A percentile compares a stretch with the other conserved stretches of the same genome.
Conservation (phyloP, 23 red algal species). For the Gracilaria caudata region DNA sequence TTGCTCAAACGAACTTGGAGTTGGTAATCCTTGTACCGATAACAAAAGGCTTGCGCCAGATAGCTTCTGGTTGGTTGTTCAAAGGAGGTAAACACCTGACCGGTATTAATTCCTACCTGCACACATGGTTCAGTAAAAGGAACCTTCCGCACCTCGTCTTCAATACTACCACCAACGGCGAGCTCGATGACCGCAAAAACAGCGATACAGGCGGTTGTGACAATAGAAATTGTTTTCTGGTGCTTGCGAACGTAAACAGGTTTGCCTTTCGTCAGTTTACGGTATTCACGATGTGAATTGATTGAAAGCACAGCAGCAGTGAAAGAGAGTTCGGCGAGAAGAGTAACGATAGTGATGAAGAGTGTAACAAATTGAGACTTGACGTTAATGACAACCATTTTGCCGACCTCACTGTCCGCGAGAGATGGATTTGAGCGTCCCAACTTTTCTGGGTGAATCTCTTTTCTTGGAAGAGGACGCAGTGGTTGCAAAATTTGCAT, state of each 20-base stretch:
- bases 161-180: background rate
- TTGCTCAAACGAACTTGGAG: background rate
- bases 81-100: background rate
- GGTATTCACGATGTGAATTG: background rate
- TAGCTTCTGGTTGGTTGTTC: conserved; percentile 11
- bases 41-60: background rate
- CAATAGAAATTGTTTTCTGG: background rate
- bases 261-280: background rate
- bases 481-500: background rate
- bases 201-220: background rate
- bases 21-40: background rate
- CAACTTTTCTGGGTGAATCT: background rate
- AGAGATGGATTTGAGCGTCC: background rate
- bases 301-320: background rate
- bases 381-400: conserved; percentile 1
- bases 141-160: conserved; percentile 7
- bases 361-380: conserved; percentile 9
- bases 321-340: conserved; percentile 4
- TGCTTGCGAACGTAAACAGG: background rate
- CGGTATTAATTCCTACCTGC: conserved; percentile 2
- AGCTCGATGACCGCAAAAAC: background rate
- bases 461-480: background rate
- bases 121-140: conserved; percentile 1
- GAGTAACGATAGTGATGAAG: background rate
- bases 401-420: background rate